Conservation (phyloP, 1,284 basidiomycete species). For the Pulchroboletus neoregius region DNA sequence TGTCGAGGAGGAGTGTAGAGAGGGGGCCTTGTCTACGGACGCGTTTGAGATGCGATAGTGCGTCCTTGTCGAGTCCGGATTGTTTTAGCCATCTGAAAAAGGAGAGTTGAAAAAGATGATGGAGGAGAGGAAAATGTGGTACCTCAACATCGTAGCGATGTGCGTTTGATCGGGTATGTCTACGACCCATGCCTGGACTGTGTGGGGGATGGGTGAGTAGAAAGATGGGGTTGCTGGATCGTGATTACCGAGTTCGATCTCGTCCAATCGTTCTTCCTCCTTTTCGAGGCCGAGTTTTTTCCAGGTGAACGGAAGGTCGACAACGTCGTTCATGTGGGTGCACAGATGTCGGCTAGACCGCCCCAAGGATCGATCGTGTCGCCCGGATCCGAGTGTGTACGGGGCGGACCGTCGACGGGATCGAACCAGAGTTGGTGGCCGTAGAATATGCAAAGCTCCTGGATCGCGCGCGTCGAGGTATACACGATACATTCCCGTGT, state of each 20-base stretch:
- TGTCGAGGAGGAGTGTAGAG: slow-evolving; percentile 52
- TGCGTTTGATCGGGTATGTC: slow-evolving; percentile 69
- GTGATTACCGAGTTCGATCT: slow-evolving; percentile 48
- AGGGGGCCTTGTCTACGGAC: slow-evolving; percentile 54
- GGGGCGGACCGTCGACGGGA: slow-evolving; percentile 30
- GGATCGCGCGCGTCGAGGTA: slow-evolving; percentile 52
- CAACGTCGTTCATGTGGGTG: slow-evolving; percentile 36
- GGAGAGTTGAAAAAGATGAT: no score
- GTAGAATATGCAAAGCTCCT: slow-evolving; percentile 82
- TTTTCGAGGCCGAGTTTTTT: slow-evolving; percentile 51
- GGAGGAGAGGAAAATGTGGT: no score
- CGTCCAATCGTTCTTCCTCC: slow-evolving; percentile 56
- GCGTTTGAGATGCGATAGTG: slow-evolving; percentile 76
- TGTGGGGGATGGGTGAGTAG: slow-evolving; percentile 10
- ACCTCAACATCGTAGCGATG: slow-evolving; percentile 67
- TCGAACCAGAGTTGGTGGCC: slow-evolving; percentile 66
- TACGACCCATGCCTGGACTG: slow-evolving; percentile 75
- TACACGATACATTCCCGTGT: slow-evolving; percentile 64
- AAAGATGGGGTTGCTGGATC: neutral
- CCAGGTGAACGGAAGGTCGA: slow-evolving; percentile 61
- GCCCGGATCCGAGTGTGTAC: slow-evolving; percentile 19
- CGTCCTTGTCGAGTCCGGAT: slow-evolving; percentile 53
- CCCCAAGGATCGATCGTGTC: slow-evolving; percentile 42
- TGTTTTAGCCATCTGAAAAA: slow-evolving; percentile 73
- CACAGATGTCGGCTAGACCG: slow-evolving; percentile 37